A percentile compares a stretch with the other conserved stretches of the same genome.
Conservation (phyloP, 345 rosid species). For the Streptanthus diversifolius region DNA sequence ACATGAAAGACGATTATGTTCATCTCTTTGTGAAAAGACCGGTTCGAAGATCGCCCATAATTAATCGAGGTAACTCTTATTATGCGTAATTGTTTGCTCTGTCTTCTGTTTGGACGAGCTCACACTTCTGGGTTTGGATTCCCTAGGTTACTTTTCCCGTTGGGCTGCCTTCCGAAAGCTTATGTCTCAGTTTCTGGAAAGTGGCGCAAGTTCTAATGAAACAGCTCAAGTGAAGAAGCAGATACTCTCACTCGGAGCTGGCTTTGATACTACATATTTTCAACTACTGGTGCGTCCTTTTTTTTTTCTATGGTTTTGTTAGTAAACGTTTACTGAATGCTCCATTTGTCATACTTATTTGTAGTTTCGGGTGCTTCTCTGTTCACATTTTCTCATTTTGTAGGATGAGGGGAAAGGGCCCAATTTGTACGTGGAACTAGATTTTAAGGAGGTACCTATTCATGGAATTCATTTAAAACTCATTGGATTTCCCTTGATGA, state of each 20-base stretch:
- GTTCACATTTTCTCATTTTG: conserved; percentile 2
- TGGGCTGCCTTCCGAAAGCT: conserved; percentile 95
- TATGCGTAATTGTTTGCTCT: background rate
- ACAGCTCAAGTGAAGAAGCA: conserved; percentile 51
- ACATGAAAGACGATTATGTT: conserved; percentile 85
- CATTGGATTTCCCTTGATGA: background rate
- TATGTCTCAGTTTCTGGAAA: conserved; percentile 71
- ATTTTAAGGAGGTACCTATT: conserved; percentile 78
- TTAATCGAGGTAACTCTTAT: conserved; percentile 68
- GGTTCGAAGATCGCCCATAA: conserved; percentile 88
- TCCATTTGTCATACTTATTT: background rate
- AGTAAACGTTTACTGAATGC: background rate
- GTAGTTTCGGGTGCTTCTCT: background rate
- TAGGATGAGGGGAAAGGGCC: conserved; percentile 93
- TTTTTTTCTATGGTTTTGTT: background rate
- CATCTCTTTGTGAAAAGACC: conserved; percentile 82
- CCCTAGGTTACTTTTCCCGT: conserved; percentile 81
- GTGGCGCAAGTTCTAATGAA: conserved; percentile 30
- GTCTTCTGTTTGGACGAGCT: conserved; percentile 5
- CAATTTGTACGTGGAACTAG: conserved; percentile 81
- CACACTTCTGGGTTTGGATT: background rate
- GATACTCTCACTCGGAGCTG: conserved; percentile 94
- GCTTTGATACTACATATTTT: conserved; percentile 86
- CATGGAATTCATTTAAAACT: background rate
- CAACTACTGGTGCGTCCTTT: conserved; percentile 63